Evolutionary conservation across 2,329 filamentous ascomycete species (phyloP), one percentile per base, ranked within the genome.

Genomic region (Fusarium aywerte): DNA sequence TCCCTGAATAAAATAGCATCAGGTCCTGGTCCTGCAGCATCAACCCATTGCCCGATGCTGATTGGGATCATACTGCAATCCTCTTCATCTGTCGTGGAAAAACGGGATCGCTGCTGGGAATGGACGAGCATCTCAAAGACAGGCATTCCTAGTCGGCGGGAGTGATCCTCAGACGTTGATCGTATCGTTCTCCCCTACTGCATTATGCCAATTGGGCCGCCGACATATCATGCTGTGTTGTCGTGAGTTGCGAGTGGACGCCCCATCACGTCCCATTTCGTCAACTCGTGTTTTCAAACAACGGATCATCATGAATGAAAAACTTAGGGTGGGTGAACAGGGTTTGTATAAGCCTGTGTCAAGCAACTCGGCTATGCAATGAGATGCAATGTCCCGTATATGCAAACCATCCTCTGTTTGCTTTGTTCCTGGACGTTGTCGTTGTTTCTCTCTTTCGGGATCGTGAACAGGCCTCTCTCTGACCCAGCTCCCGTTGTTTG

Each of bases 391-490:
- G 23, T 48, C 21, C 45, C 31, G 45, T 48, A 36, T 20, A 48
- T 48, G 45, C 45, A 48, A 36, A 48, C 45, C 45, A 48, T 36
- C 31, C 45, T 48, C 45, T 25, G 45, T 36, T 60, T 57, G 56
- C 40, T 43, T n/a, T 57, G 48, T 49, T 54, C 60, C 52, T 57
- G 32, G 36, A 56, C 68, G 70, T 49, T 68, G 58, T 65, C 51
- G 50, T 64, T 57, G 58, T 63, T 59, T 67, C 58, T 70, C 58
- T 70, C 58, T 58, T 61, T 73, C 70, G 67, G 67, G 62, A 71
- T 67, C 54, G 67, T 49, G 71, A 70, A 74, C 71, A 74, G 71
- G 60, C 71, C 71, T 73, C 68, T 65, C 51, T 67, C 64, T 74
- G 71, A 69, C 62, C 71, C 55, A 60, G 54, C 48, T 69, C 54